Percentiles rank a stretch among this genome's conserved stretches.
phyloP scores from a whole-genome alignment of 2,329 filamentous ascomycete species.

The Alternaria ethzedia region DNA sequence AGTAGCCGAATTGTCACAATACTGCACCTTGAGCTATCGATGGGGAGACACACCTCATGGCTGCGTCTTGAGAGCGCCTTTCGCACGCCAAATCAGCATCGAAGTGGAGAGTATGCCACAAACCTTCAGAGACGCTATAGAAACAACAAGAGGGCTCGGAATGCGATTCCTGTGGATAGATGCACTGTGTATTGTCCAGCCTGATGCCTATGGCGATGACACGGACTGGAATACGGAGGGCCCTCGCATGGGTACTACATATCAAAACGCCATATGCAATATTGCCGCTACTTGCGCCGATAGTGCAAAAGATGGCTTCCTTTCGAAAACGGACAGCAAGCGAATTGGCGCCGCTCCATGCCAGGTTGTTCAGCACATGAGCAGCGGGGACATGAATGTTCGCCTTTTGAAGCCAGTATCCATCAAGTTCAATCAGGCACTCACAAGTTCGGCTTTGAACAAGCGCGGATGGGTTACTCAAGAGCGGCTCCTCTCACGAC shows the following conservation, averaged over 20 bases:
- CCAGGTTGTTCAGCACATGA: too few relatives aligned
- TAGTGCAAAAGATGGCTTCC: too few relatives aligned
- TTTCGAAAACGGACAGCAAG: too few relatives aligned
- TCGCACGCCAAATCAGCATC: neutral
- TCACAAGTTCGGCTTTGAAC: too few relatives aligned
- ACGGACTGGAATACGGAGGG: neutral
- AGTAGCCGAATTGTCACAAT: neutral
- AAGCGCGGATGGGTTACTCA: too few relatives aligned
- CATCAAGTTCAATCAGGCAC: too few relatives aligned
- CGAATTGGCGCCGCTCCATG: too few relatives aligned
- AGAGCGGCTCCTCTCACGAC: too few relatives aligned
- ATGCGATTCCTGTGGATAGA: slow-evolving; percentile 12
- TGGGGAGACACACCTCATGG: neutral
- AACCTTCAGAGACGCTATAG: slow-evolving; percentile 9
- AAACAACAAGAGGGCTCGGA: neutral
- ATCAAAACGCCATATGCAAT: neutral
- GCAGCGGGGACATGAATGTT: too few relatives aligned
- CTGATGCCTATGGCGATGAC: neutral
- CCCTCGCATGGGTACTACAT: slow-evolving; percentile 1
- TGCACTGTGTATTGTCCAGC: slow-evolving; percentile 8
- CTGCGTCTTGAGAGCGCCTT: neutral
- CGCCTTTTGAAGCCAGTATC: too few relatives aligned
- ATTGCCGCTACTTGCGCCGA: neutral
- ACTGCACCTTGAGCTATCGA: slow-evolving; percentile 2
- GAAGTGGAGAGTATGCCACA: neutral